Evolutionary conservation across 2,329 filamentous ascomycete species (phyloP).

Genomic region (Paradendryphiella salina): DNA sequence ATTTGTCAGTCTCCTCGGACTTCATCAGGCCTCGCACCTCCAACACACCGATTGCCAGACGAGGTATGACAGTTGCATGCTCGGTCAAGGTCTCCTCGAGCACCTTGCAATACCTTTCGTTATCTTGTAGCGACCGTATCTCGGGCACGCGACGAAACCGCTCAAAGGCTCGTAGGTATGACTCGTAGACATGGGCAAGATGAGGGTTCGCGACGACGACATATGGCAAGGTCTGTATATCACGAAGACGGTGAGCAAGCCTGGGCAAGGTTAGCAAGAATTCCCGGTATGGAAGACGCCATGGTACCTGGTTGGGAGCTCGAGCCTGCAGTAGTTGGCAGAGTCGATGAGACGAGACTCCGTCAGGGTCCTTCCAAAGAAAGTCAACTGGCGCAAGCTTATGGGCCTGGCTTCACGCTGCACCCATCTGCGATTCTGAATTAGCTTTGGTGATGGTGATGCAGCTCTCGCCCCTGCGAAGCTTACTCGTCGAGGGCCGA

Average conservation of each 20-base stretch:
- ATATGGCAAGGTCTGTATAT: conserved; percentile 96
- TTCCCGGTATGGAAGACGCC: not conserved
- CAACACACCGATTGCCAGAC: conserved; percentile 89
- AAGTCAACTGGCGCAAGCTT: conserved; percentile 92
- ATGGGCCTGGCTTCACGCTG: conserved; percentile 92
- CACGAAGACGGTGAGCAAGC: conserved; percentile 88
- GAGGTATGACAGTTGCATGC: conserved; percentile 91
- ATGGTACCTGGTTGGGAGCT: conserved; percentile 77
- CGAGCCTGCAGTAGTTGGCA: conserved; percentile 95
- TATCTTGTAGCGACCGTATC: conserved; percentile 83
- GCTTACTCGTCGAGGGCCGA: conserved; percentile 63
- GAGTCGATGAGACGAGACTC: conserved; percentile 88
- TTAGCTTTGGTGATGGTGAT: not conserved
- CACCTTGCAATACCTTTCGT: conserved; percentile 80
- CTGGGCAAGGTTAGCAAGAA: conserved; percentile 51
- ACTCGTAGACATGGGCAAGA: conserved; percentile 91
- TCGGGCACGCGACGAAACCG: conserved; percentile 81
- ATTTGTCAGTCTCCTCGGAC: conserved; percentile 79
- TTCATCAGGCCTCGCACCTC: conserved; percentile 85
- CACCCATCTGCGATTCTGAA: conserved; percentile 70
- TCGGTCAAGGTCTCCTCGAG: conserved; percentile 79
- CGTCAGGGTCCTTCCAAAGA: conserved; percentile 92
- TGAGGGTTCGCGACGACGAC: conserved; percentile 95
- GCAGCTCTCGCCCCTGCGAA: not conserved
- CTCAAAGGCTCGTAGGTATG: conserved; percentile 97